Evolutionary conservation across 805 yeast species (phyloP).

Genomic region (Metschnikowia drakensbergensis): DNA sequence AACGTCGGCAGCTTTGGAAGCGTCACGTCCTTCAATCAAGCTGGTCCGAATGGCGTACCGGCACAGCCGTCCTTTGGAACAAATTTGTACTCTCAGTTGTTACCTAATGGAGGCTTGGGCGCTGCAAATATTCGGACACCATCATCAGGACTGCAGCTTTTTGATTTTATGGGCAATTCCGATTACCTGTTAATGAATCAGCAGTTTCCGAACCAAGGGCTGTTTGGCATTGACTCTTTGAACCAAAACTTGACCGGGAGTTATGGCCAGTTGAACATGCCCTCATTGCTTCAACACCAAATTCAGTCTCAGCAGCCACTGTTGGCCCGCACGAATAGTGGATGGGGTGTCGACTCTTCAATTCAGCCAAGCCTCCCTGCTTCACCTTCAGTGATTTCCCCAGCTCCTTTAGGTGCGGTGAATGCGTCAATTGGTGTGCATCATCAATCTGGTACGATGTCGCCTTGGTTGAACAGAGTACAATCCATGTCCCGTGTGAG

Average conservation of each 20-base stretch:
- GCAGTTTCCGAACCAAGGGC: constrained; percentile 21
- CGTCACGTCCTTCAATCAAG: constrained; percentile 4
- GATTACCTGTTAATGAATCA: constrained; percentile 19
- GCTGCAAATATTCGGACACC: constrained; percentile 26
- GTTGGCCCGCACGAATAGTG: constrained; percentile 33
- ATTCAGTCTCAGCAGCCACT: constrained; percentile 27
- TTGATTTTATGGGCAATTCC: constrained; percentile 17
- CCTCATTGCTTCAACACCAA: constrained; percentile 35
- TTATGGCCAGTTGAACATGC: constrained; percentile 24
- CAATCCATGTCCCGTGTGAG: constrained; percentile 35
- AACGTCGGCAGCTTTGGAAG: neutral
- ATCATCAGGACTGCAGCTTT: constrained; percentile 12
- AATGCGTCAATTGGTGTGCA: constrained; percentile 12
- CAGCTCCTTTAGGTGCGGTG: constrained; percentile 19
- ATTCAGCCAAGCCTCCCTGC: constrained; percentile 24
- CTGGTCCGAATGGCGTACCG: constrained; percentile 2
- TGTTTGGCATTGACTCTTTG: constrained; percentile 27
- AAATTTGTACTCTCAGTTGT: constrained; percentile 28
- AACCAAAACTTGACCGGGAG: constrained; percentile 10
- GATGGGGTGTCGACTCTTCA: constrained; percentile 37
- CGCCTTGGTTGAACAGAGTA: constrained; percentile 39
- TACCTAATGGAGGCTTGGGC: constrained; percentile 27
- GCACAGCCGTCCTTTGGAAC: constrained; percentile 14
- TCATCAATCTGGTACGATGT: constrained; percentile 36
- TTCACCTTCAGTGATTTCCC: constrained; percentile 24